Percentiles rank a stretch among this genome's conserved stretches.
Conservation (phyloP, 106 monocot genomes). For the Dendrobium officinale region DNA sequence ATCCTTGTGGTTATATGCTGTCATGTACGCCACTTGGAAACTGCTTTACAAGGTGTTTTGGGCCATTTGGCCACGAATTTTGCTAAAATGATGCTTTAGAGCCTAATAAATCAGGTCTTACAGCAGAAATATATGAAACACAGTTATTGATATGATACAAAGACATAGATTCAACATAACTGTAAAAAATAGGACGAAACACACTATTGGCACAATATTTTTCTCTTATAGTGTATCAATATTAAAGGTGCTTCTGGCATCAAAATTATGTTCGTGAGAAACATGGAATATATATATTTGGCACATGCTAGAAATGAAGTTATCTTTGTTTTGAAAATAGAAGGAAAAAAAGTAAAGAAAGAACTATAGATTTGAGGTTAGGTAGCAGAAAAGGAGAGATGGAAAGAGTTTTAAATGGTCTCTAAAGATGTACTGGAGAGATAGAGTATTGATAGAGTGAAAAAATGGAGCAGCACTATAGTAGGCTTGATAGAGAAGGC, state of each 20-base stretch:
- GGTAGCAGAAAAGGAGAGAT: background rate
- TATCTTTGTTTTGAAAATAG: background rate
- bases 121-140: background rate
- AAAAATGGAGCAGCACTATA: background rate
- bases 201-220: background rate
- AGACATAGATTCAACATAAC: background rate
- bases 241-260: background rate
- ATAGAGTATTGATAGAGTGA: background rate
- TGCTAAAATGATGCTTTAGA: background rate
- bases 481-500: background rate
- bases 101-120: background rate
- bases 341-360: background rate
- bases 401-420: background rate
- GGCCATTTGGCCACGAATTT: background rate
- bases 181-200: background rate
- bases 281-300: background rate
- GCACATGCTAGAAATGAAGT: background rate
- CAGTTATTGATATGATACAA: background rate
- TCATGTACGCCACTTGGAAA: background rate
- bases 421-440: background rate
- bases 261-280: background rate
- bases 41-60: background rate
- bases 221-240: background rate
- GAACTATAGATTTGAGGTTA: background rate
- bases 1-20: background rate